phyloP scores from a whole-genome alignment of 2,329 filamentous ascomycete species.

The Karstenula rhodostoma region DNA sequence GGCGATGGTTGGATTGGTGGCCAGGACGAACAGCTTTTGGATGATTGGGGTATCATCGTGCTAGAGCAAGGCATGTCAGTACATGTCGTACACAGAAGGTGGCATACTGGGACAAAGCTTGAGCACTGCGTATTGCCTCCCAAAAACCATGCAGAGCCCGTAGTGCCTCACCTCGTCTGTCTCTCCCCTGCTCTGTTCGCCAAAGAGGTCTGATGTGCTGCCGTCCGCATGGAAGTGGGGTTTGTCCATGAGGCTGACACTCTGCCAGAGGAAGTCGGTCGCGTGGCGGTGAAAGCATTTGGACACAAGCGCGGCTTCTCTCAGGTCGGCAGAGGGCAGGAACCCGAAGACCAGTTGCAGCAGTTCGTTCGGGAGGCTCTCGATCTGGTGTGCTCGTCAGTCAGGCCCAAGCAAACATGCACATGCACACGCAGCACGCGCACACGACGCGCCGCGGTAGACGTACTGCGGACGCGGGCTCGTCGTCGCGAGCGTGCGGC shows the following conservation, averaged over 20 bases:
- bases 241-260: constrained; percentile 52
- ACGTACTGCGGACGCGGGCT: not conserved
- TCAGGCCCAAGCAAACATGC: not conserved
- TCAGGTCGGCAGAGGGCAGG: constrained; percentile 42
- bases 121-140: not conserved
- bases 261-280: constrained; percentile 51
- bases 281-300: constrained; percentile 47
- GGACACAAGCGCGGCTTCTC: constrained; percentile 44
- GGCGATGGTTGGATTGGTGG: constrained; percentile 52
- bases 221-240: constrained; percentile 37
- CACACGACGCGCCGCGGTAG: not conserved
- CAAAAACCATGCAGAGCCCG: not conserved
- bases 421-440: not conserved
- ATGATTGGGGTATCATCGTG: constrained; percentile 55
- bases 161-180: constrained; percentile 27
- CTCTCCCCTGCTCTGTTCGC: constrained; percentile 26
- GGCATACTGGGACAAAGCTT: not conserved
- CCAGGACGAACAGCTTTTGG: constrained; percentile 52
- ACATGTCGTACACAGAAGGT: not conserved
- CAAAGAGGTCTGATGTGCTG: constrained; percentile 19
- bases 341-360: constrained; percentile 50
- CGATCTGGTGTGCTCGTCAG: constrained; percentile 30
- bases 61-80: not conserved
- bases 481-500: not conserved
- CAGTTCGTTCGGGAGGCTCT: constrained; percentile 53